Conservation (phyloP, 345 rosid species). For the Eucalyptus cloeziana region DNA sequence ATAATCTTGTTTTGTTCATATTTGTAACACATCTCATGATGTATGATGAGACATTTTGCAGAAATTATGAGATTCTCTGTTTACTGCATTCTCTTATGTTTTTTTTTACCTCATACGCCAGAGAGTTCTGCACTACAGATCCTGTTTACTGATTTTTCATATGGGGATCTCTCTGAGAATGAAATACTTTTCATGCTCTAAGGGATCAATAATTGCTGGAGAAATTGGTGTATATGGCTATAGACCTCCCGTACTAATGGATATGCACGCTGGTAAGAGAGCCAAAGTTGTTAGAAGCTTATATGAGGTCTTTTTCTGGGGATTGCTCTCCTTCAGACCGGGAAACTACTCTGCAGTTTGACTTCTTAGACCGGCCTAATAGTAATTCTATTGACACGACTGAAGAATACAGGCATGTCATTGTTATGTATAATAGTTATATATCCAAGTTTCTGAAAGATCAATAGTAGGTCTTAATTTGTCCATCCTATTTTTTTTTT, state of each 20-base stretch:
- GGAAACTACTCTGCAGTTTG: slow-evolving; percentile 84
- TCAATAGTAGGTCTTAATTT: background rate
- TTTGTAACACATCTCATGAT: too few species aligned
- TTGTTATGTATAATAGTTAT: background rate
- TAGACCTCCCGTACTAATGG: slow-evolving; percentile 73
- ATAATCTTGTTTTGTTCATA: too few species aligned
- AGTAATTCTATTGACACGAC: background rate
- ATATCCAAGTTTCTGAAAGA: background rate
- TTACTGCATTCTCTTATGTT: background rate
- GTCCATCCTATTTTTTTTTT: background rate
- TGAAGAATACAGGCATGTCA: background rate
- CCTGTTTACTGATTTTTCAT: slow-evolving; percentile 75
- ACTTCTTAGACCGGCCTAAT: background rate
- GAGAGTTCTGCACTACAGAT: slow-evolving; percentile 20
- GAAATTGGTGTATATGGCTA: slow-evolving; percentile 86
- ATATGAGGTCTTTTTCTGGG: slow-evolving; percentile 72
- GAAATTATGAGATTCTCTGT: too few species aligned
- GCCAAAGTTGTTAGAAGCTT: slow-evolving; percentile 71
- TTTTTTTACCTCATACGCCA: background rate
- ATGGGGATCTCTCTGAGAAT: slow-evolving; percentile 72
- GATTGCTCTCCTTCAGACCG: slow-evolving; percentile 78
- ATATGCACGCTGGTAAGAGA: slow-evolving; percentile 93
- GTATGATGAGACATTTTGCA: too few species aligned
- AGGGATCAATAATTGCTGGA: slow-evolving; percentile 77
- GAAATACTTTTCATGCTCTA: slow-evolving; percentile 67